Evolutionary conservation across 257 asterid genomes (phyloP).

Genomic region (Solanum clarkiae): DNA sequence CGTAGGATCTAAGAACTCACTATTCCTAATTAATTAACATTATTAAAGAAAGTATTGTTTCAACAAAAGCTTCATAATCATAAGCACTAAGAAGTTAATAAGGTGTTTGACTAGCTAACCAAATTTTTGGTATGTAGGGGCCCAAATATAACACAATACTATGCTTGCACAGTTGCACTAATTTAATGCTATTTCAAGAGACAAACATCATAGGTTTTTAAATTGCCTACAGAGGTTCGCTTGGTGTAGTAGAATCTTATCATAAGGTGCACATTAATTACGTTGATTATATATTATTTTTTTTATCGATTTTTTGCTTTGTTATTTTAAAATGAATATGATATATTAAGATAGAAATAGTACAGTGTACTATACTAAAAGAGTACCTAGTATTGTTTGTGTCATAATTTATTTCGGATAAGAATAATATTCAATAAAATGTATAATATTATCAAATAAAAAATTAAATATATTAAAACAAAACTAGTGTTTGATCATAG

Average conservation of each 20-base stretch:
- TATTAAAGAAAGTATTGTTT: neutral
- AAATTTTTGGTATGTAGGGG: neutral
- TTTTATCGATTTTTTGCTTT: no score
- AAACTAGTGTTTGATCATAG: no score
- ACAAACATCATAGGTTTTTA: neutral
- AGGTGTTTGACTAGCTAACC: neutral
- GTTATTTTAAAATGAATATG: no score
- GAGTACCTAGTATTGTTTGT: no score
- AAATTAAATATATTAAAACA: neutral
- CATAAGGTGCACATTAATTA: no score
- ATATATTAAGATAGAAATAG: no score
- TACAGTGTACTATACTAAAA: no score
- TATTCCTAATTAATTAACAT: neutral
- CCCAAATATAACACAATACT: neutral
- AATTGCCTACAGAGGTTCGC: neutral
- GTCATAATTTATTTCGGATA: no score
- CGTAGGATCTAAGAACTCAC: neutral
- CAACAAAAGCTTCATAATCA: neutral
- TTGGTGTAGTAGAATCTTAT: no score
- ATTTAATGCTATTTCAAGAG: neutral
- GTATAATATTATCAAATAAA: no score
- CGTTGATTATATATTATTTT: no score
- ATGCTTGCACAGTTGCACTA: neutral
- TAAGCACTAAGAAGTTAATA: neutral
- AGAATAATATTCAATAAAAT: no score